Evolutionary conservation across 1,139 yeast species (phyloP).

Genomic region (Scheffersomyces stambukii): DNA sequence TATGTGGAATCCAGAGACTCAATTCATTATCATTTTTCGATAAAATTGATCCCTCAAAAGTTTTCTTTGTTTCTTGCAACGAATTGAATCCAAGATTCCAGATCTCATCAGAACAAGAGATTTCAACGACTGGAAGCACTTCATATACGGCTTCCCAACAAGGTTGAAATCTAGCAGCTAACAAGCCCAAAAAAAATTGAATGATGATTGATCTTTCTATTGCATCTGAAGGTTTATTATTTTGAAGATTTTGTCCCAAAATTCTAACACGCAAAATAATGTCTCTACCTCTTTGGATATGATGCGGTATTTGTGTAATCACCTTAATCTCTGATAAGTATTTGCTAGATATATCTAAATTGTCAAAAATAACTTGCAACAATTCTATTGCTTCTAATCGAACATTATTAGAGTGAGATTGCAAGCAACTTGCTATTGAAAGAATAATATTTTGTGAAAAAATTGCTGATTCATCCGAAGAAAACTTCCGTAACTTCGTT

Average conservation of each 20-base stretch:
- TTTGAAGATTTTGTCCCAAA: no score
- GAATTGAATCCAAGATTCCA: conserved; percentile 56
- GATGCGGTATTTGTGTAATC: conserved; percentile 73
- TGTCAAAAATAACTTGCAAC: no score
- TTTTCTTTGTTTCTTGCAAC: conserved; percentile 23
- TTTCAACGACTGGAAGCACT: conserved; percentile 46
- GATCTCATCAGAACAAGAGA: conserved; percentile 40
- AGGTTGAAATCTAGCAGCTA: conserved; percentile 78
- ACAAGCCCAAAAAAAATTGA: conserved; percentile 65
- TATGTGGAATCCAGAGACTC: conserved; percentile 29
- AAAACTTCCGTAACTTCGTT: no score
- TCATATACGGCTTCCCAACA: conserved; percentile 76
- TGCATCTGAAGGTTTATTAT: no score
- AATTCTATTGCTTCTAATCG: no score
- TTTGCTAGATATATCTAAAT: no score
- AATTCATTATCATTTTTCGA: conserved; percentile 16
- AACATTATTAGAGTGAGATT: no score
- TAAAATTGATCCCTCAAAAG: no score
- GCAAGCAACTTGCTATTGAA: no score
- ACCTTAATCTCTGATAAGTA: conserved; percentile 40
- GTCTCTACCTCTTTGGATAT: conserved; percentile 70
- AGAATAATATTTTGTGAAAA: no score
- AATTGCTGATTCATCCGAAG: no score
- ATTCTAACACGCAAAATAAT: conserved; percentile 65
- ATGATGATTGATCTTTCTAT: conserved; percentile 44